Percentiles rank a stretch among this genome's conserved stretches.
Evolutionary conservation across 2,329 filamentous ascomycete species (phyloP).

Genomic region (Chaetothyriales sp.): DNA sequence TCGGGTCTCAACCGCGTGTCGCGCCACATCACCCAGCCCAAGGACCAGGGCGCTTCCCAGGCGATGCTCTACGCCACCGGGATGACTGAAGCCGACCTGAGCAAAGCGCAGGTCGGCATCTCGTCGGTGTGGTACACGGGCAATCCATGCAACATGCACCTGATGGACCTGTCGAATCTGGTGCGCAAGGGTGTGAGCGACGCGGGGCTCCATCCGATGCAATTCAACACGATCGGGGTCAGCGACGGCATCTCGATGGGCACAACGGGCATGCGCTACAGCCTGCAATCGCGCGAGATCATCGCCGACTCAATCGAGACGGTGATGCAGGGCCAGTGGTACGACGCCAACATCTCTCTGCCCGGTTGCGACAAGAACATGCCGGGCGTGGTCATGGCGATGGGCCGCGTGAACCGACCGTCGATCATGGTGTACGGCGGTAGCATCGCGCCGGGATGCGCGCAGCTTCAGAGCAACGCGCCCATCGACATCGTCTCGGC

Average conservation of each 20-base stretch:
- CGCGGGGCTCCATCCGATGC: slow-evolving; percentile 77
- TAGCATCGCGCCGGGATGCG: slow-evolving; percentile 83
- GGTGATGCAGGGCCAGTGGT: slow-evolving; percentile 98
- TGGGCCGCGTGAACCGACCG: slow-evolving; percentile 87
- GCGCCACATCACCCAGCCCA: slow-evolving; percentile 78
- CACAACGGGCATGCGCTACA: slow-evolving; percentile 92
- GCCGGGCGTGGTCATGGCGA: slow-evolving; percentile 83
- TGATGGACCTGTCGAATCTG: slow-evolving; percentile 72
- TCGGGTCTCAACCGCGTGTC: slow-evolving; percentile 67
- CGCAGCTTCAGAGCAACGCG: slow-evolving; percentile 55
- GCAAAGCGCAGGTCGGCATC: slow-evolving; percentile 94
- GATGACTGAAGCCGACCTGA: slow-evolving; percentile 71
- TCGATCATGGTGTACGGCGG: slow-evolving; percentile 97
- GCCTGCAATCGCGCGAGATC: slow-evolving; percentile 83
- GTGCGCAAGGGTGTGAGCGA: slow-evolving; percentile 60
- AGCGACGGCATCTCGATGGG: slow-evolving; percentile 98
- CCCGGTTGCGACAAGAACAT: slow-evolving; percentile 99
- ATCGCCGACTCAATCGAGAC: slow-evolving; percentile 98
- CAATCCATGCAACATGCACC: slow-evolving; percentile 98
- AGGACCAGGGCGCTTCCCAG: slow-evolving; percentile 95
- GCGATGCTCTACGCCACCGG: slow-evolving; percentile 98
- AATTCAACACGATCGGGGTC: slow-evolving; percentile 98
- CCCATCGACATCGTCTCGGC: slow-evolving; percentile 90
- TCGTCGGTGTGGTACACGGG: slow-evolving; percentile 97
- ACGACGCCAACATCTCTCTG: slow-evolving; percentile 92